These are phyloP conservation scores for Thalassiosira mediterranea DNA, from an alignment of 352 stramenopile genomes.

Conservation along the genomic window DNA sequence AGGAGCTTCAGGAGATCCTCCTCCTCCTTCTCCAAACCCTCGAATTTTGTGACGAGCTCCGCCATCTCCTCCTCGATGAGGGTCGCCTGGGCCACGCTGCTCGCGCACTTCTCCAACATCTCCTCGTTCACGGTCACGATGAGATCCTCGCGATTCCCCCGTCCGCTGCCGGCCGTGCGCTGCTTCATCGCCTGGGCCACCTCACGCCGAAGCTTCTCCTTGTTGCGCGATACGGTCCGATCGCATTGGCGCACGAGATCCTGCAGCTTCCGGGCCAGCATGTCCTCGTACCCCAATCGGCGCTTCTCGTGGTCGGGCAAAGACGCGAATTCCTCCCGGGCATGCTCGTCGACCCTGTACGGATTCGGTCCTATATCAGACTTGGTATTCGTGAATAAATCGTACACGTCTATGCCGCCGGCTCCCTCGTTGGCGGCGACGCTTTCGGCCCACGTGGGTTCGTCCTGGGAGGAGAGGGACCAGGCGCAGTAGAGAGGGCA, in stretches of 20 bases:
- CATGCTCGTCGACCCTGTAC: slow-evolving; percentile 61
- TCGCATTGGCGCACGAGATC: slow-evolving; percentile 80
- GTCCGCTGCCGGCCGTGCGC: slow-evolving; percentile 41
- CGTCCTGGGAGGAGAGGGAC: slow-evolving; percentile 39
- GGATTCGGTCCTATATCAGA: slow-evolving; percentile 76
- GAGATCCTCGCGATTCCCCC: slow-evolving; percentile 55
- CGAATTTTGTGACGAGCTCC: slow-evolving; percentile 49
- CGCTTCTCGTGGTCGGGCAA: slow-evolving; percentile 76
- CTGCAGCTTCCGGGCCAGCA: slow-evolving; percentile 71
- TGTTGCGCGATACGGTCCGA: slow-evolving; percentile 70
- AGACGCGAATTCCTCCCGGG: slow-evolving; percentile 62
- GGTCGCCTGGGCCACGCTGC: slow-evolving; percentile 57
- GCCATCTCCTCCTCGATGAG: slow-evolving; percentile 62
- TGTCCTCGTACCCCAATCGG: slow-evolving; percentile 69
- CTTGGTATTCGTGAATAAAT: slow-evolving; percentile 85
- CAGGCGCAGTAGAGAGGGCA: slow-evolving; percentile 82
- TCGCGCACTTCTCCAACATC: slow-evolving; percentile 63
- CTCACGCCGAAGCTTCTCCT: slow-evolving; percentile 80
- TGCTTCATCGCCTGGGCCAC: slow-evolving; percentile 56
- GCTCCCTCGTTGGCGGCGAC: slow-evolving; percentile 48
- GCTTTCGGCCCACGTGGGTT: slow-evolving; percentile 44
- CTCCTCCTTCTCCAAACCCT: slow-evolving; percentile 51
- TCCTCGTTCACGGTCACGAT: slow-evolving; percentile 72
- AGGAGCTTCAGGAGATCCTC: slow-evolving; percentile 28
- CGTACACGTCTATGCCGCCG: slow-evolving; percentile 76